Evolutionary conservation across 495 filamentous ascomycete species (phyloP), one percentile per base, ranked within the genome.

Genomic region (Trichoderma erinaceum): DNA sequence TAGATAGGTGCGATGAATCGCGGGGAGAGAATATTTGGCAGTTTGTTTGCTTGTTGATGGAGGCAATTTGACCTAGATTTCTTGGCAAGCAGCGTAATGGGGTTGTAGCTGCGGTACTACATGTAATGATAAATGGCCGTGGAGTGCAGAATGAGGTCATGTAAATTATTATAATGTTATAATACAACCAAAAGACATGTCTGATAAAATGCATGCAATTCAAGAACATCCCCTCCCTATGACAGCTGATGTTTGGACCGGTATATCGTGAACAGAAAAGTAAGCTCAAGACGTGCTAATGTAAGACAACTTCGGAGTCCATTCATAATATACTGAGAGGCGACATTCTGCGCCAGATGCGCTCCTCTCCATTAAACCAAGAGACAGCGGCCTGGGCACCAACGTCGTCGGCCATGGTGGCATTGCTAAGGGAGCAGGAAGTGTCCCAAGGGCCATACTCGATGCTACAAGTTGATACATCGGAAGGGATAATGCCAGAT

Each of bases 41-140:
- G 35, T 38, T 25, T 61, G 25, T 15, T 61, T 61, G 10, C 4
- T 32, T 61, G 23, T 61, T 61, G 56, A 61, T 32, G 23, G 56
- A 25, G 13, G 16, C 56, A 61, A 61, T 61, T 61, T 61, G 56
- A 61, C 56, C 48, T 61, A 32, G 56, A 61, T 61, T 32, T 61
- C 56, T 61, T 61, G 56, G 56, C 12, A 10, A 61, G 56, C 56
- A 61, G 56, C 56, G 27, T 61, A 32, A 61, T 61, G 25, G 18
- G 23, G 23, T 61, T 61, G 56, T 61, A 61, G 56, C 56, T 61
- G 56, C 56, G 13, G 27, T 18, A 32, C n/a, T 21, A 61, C 23
- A 61, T 61, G 56, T 61, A 32, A 29, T 32, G 48, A 16, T 21
- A 21, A 27, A 61, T 21, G 56, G 56, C 56, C 27, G 23, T 61